Percentiles rank a stretch among this genome's conserved stretches.
Evolutionary conservation across 352 stramenopile species (phyloP).

Genomic region (Pythium vanterpoolii): DNA sequence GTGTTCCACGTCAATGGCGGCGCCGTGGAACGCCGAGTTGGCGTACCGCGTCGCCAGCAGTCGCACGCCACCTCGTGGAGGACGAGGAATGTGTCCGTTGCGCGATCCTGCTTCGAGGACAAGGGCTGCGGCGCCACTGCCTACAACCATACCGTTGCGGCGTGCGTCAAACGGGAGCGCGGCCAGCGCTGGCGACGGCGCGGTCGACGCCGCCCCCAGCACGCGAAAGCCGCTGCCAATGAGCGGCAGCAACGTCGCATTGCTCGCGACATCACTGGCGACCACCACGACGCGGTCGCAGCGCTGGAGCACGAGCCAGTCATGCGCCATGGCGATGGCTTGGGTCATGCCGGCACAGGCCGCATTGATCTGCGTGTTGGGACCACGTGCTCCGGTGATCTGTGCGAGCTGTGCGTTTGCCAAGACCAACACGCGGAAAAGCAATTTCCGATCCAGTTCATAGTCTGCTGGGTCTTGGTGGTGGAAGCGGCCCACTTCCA

Average conservation of each 20-base stretch:
- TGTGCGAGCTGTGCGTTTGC: conserved; percentile 96
- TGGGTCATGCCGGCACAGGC: conserved; percentile 94
- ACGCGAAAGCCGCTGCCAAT: conserved; percentile 94
- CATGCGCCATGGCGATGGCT: conserved; percentile 90
- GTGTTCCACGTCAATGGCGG: conserved; percentile 91
- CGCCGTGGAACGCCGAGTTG: conserved; percentile 96
- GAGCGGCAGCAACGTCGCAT: conserved; percentile 89
- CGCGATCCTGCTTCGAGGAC: conserved; percentile 62
- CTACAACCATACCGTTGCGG: conserved; percentile 94
- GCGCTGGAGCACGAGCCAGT: conserved; percentile 92
- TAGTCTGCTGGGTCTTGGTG: conserved; percentile 46
- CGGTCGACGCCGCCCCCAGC: conserved; percentile 91
- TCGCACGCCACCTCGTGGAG: conserved; percentile 33
- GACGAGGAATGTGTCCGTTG: conserved; percentile 21
- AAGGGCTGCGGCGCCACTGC: conserved; percentile 85
- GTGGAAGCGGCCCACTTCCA: conserved; percentile 86
- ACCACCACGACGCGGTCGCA: conserved; percentile 95
- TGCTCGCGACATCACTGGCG: conserved; percentile 91
- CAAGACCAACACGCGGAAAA: conserved; percentile 95
- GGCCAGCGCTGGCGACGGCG: conserved; percentile 65
- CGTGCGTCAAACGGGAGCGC: conserved; percentile 91
- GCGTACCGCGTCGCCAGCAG: conserved; percentile 93
- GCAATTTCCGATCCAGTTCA: conserved; percentile 96
- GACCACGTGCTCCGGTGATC: conserved; percentile 90
- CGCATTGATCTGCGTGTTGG: conserved; percentile 96